Base-by-base conservation (phyloP, 306 rosid genomes). In the Gleditsia sinensis region DNA sequence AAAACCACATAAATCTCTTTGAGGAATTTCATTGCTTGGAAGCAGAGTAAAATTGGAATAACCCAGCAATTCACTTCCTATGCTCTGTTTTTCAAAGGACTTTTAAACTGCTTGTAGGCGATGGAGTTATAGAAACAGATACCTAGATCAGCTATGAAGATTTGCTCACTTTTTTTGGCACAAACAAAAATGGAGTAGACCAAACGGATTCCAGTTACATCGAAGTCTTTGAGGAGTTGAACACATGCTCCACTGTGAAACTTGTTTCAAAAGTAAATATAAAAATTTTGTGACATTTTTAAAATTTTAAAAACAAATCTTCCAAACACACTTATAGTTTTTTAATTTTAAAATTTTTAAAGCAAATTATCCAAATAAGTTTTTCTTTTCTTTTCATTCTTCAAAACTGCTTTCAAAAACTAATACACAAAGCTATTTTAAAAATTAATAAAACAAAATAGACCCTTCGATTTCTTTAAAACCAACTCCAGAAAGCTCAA, bases 1-100 rank as follows among this genome's bases (percentile, higher is more conserved):
- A 77, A 75, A 12, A 64, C 72, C n/a, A 69, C 75, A 9, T 69
- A 72, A 49, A 56, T 73, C n/a, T n/a, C 74, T 24, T 63, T 74
- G 78, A 78, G 75, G 71, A 82, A 77, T 2, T 51, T 78, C 61
- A 78, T 78, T 32, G 81, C 86, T 39, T 75, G 80, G 74, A 83
- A 83, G 27, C 81, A 78, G 48, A 69, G 78, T 65, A 70, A 81
- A 40, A 46, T 75, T 13, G 77, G 56, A n/a, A 63, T 60, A 16
- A 74, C 21, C 20, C 40, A 48, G 32, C 55, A 45, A 19, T 72
- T 83, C 75, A 69, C 81, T 63, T 83, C 86, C 3, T 78, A 83
- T 75, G 83, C 81, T 27, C 33, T 65, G 61, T 67, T 78, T 17
- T 77, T 83, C 61, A 67, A 69, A 30, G 79, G 81, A 9, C 67